Percentiles rank a stretch among this genome's conserved stretches.
Conservation (phyloP, 768 basidiomycete genomes). For the Tricholoma terreum region DNA sequence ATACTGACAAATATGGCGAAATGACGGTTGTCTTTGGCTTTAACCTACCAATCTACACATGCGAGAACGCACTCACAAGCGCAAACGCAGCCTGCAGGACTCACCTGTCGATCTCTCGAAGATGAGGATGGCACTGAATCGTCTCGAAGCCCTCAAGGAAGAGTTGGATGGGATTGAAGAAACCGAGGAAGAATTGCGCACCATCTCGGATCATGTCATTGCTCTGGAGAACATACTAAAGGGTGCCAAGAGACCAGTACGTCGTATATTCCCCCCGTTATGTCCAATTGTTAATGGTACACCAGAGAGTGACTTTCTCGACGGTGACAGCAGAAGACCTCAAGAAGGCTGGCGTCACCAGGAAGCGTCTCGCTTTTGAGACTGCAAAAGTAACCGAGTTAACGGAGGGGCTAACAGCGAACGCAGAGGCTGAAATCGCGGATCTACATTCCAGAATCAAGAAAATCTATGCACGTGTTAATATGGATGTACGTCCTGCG, state of each 20-base stretch:
- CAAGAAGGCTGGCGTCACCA: slow-evolving; percentile 22
- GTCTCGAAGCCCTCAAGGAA: slow-evolving; percentile 24
- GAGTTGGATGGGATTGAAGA: slow-evolving; percentile 27
- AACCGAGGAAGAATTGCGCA: slow-evolving; percentile 20
- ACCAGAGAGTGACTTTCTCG: slow-evolving; percentile 27
- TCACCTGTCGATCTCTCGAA: slow-evolving; percentile 23
- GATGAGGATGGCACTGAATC: slow-evolving; percentile 22
- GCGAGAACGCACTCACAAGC: slow-evolving; percentile 22
- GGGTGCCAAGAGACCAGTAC: slow-evolving; percentile 26
- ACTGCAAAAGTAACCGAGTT: slow-evolving; percentile 17
- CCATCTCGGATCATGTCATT: slow-evolving; percentile 20
- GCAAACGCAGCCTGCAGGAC: slow-evolving; percentile 29
- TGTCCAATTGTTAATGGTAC: slow-evolving; percentile 14
- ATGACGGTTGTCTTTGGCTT: no score
- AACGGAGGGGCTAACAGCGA: slow-evolving; percentile 12
- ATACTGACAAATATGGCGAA: no score
- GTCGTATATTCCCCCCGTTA: slow-evolving; percentile 12
- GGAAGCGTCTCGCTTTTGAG: slow-evolving; percentile 22
- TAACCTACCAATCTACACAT: no score
- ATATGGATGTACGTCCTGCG: slow-evolving; percentile 27
- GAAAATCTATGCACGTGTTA: slow-evolving; percentile 28
- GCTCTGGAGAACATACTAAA: slow-evolving; percentile 24
- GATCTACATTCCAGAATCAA: slow-evolving; percentile 22
- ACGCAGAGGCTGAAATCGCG: slow-evolving; percentile 19
- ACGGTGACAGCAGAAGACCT: slow-evolving; percentile 23